Percentiles rank a stretch among this genome's conserved stretches.
Conservation (phyloP, 192 early-diverging fungal genomes). For the Obelidium mucronatum region DNA sequence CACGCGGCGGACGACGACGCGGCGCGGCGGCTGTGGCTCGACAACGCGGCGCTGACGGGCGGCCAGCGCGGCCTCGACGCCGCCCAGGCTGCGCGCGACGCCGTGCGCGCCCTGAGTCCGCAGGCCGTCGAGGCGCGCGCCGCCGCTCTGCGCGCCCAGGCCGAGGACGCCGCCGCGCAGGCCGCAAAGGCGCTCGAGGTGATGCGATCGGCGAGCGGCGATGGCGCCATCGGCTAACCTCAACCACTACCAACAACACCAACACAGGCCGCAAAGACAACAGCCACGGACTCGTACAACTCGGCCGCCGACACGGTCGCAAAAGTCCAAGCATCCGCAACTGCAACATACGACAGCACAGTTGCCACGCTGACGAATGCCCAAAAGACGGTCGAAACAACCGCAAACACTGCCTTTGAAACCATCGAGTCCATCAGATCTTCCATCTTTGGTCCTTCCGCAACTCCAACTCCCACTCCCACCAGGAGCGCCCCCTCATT, state of each 20-base stretch:
- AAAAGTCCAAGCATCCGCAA: background rate
- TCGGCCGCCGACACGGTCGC: background rate
- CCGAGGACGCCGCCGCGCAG: background rate
- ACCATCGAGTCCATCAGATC: conserved; percentile 6
- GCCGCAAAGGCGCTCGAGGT: background rate
- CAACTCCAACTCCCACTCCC: conserved; percentile 7
- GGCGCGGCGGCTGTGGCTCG: conserved; percentile 11
- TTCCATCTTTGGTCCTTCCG: conserved; percentile 24
- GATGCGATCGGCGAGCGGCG: background rate
- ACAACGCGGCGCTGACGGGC: conserved; percentile 30
- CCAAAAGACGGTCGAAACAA: conserved; percentile 9
- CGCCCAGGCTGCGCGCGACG: background rate
- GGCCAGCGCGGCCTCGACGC: conserved; percentile 26
- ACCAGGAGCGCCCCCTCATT: background rate
- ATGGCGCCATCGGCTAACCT: no score
- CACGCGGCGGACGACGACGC: conserved; percentile 1
- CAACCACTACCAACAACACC: background rate
- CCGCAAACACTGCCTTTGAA: conserved; percentile 27
- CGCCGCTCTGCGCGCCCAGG: background rate
- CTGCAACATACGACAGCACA: conserved; percentile 18
- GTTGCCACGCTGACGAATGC: background rate
- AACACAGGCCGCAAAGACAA: background rate
- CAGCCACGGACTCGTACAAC: no score
- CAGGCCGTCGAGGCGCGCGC: background rate
- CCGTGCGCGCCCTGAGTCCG: background rate